These are phyloP conservation scores for Gnomoniopsis smithogilvyi DNA, from an alignment of 2,329 filamentous ascomycete species.

Conservation along the genomic window DNA sequence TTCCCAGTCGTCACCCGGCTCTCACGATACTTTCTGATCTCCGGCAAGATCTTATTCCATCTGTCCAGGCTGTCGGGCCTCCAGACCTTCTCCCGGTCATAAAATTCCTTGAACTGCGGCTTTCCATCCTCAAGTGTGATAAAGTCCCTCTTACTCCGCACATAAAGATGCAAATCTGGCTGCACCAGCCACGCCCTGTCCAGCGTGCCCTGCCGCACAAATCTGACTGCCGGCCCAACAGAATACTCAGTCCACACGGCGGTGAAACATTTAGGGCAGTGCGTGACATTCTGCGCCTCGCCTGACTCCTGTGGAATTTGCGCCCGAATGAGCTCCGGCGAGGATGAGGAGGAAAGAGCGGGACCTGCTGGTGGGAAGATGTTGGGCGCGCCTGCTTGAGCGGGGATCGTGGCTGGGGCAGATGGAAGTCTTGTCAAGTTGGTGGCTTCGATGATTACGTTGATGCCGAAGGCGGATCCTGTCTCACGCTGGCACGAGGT, in stretches of 20 bases:
- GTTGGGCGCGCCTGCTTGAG: conserved; percentile 5
- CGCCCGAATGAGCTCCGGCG: not conserved
- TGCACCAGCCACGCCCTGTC: conserved; percentile 34
- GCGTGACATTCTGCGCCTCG: conserved; percentile 35
- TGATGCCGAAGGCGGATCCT: conserved; percentile 37
- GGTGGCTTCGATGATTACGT: conserved; percentile 39
- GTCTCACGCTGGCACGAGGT: conserved; percentile 43
- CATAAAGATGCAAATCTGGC: conserved; percentile 45
- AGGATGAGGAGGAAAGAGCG: not conserved
- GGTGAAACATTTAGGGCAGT: conserved; percentile 39
- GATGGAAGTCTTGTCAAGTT: conserved; percentile 30
- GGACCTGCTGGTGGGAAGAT: conserved; percentile 8
- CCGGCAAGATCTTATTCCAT: conserved; percentile 23
- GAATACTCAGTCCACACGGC: conserved; percentile 41
- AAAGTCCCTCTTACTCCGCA: conserved; percentile 34
- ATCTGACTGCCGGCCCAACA: conserved; percentile 29
- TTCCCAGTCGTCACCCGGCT: not conserved
- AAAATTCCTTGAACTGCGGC: conserved; percentile 35
- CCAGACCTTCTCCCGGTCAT: conserved; percentile 30
- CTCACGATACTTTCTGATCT: conserved; percentile 14
- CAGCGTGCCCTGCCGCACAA: conserved; percentile 42
- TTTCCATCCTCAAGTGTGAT: conserved; percentile 33
- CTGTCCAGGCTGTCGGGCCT: conserved; percentile 31
- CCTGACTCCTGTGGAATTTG: conserved; percentile 38
- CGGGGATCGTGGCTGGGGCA: conserved; percentile 22